Conservation (phyloP, 2,329 filamentous ascomycete genomes). For the Aspergillus tanneri region DNA sequence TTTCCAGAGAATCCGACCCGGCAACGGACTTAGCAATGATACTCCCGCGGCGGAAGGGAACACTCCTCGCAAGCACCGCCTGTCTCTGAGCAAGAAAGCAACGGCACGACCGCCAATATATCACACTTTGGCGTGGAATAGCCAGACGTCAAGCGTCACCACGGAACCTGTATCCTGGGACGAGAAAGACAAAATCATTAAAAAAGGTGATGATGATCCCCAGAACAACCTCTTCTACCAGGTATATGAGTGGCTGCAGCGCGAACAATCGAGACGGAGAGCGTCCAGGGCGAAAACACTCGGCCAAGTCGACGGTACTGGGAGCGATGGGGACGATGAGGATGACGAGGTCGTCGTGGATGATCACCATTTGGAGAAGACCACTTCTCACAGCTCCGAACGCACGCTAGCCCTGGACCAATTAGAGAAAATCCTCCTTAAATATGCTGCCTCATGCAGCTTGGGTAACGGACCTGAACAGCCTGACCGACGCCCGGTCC, state of each 20-base stretch:
- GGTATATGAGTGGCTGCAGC: constrained; percentile 78
- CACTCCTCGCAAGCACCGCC: constrained; percentile 30
- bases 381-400: constrained; percentile 61
- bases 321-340: constrained; percentile 26
- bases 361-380: constrained; percentile 34
- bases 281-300: constrained; percentile 52
- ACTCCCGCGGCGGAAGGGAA: constrained; percentile 23
- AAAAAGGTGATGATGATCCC: constrained; percentile 30
- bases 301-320: constrained; percentile 43
- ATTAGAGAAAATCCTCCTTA: constrained; percentile 68
- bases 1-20: constrained; percentile 23
- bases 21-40: constrained; percentile 20
- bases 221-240: constrained; percentile 61
- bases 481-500: constrained; percentile 23
- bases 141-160: constrained; percentile 27
- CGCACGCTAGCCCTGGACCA: constrained; percentile 74
- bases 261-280: constrained; percentile 69
- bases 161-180: constrained; percentile 24
- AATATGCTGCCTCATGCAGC: constrained; percentile 39
- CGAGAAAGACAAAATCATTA: constrained; percentile 28
- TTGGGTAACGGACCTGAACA: constrained; percentile 22
- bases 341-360: constrained; percentile 22
- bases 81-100: constrained; percentile 29
- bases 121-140: constrained; percentile 28
- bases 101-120: constrained; percentile 26